These are phyloP conservation scores for Leccinum obscurum DNA, from an alignment of 768 basidiomycete species.

Conservation along the genomic window DNA sequence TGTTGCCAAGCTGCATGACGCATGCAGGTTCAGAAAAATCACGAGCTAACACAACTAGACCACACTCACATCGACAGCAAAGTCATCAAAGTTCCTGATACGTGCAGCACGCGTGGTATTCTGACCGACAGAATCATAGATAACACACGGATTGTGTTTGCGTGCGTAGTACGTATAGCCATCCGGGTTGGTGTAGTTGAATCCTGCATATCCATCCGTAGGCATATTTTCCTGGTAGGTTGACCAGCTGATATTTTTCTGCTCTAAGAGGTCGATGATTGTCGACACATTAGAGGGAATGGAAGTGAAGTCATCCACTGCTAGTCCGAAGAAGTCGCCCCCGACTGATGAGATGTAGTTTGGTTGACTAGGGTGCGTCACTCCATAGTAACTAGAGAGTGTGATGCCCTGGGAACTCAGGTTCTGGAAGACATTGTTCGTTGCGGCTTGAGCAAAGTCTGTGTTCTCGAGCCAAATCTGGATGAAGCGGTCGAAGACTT, in stretches of 20 bases:
- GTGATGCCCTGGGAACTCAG: slow-evolving; percentile 52
- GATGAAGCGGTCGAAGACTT: slow-evolving; percentile 48
- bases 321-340: slow-evolving; percentile 55
- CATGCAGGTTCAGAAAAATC: not conserved
- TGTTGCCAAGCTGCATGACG: slow-evolving; percentile 30
- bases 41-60: not conserved
- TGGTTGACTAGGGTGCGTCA: slow-evolving; percentile 63
- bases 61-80: slow-evolving; percentile 48
- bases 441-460: slow-evolving; percentile 40
- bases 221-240: slow-evolving; percentile 64
- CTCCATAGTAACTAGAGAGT: slow-evolving; percentile 44
- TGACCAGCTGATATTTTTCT: slow-evolving; percentile 57
- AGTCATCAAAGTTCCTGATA: slow-evolving; percentile 63
- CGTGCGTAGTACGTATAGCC: slow-evolving; percentile 53
- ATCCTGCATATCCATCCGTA: slow-evolving; percentile 45
- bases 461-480: slow-evolving; percentile 68
- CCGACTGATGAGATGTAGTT: slow-evolving; percentile 52
- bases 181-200: slow-evolving; percentile 32
- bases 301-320: slow-evolving; percentile 35
- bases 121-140: slow-evolving; percentile 51
- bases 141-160: slow-evolving; percentile 56
- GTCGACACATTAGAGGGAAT: slow-evolving; percentile 53
- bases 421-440: slow-evolving; percentile 31
- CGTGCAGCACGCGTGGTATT: slow-evolving; percentile 41
- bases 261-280: slow-evolving; percentile 60